These are phyloP conservation scores for Aureobasidium pullulans DNA, from an alignment of 2,329 filamentous ascomycete genomes.

Conservation along the genomic window DNA sequence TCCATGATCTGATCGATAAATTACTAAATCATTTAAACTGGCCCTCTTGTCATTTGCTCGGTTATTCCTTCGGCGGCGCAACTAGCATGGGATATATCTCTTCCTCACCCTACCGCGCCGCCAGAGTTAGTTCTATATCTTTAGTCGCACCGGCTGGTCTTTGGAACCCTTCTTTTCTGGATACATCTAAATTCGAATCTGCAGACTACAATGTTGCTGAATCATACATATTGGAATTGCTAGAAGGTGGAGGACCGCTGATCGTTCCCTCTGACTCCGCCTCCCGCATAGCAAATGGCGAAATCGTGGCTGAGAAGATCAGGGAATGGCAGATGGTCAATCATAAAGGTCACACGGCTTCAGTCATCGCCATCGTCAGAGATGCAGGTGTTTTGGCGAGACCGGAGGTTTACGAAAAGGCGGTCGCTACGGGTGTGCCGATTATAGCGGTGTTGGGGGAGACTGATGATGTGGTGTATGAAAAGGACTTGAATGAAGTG, in stretches of 20 bases:
- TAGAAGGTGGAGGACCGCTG: slow-evolving; percentile 39
- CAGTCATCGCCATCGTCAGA: slow-evolving; percentile 40
- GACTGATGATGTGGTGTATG: slow-evolving; percentile 20
- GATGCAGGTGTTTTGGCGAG: slow-evolving; percentile 39
- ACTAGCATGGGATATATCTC: slow-evolving; percentile 34
- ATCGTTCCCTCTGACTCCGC: slow-evolving; percentile 40
- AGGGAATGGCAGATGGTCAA: slow-evolving; percentile 41
- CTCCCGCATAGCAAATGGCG: slow-evolving; percentile 33
- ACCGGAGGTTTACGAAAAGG: slow-evolving; percentile 27
- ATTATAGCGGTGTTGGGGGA: slow-evolving; percentile 2
- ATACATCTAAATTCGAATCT: no score
- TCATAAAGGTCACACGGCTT: slow-evolving; percentile 40
- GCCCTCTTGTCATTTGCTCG: slow-evolving; percentile 39
- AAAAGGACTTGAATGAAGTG: slow-evolving; percentile 26
- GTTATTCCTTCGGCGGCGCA: slow-evolving; percentile 44
- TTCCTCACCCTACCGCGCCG: slow-evolving; percentile 18
- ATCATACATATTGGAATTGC: slow-evolving; percentile 32
- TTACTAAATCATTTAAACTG: slow-evolving; percentile 37
- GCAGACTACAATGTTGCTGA: slow-evolving; percentile 24
- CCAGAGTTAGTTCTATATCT: neutral
- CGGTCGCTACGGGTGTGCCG: slow-evolving; percentile 19
- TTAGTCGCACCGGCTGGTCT: slow-evolving; percentile 15
- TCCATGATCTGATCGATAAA: slow-evolving; percentile 35
- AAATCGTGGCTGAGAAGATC: slow-evolving; percentile 43
- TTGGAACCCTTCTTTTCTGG: neutral